Evolutionary conservation across 75 land plant species (phyloP).

Genomic region (Cupressus sempervirens): DNA sequence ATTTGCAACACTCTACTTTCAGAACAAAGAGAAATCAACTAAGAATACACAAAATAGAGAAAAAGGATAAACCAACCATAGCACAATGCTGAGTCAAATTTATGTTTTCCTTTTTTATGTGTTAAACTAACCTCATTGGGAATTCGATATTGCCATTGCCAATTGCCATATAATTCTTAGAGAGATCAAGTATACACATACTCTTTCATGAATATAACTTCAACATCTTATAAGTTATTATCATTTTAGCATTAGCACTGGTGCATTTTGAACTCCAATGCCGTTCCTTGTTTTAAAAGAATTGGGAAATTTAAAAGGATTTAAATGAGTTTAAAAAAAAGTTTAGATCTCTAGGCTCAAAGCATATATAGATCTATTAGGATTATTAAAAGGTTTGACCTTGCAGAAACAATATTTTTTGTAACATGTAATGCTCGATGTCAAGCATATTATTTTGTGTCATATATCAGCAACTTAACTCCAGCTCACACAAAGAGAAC

Average conservation of each 20-base stretch:
- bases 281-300: not conserved
- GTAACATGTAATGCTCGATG: too few species aligned
- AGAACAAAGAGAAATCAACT: not conserved
- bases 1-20: not conserved
- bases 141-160: not conserved
- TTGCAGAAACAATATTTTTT: too few species aligned
- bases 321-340: too few species aligned
- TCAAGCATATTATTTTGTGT: too few species aligned
- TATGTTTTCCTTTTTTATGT: not conserved
- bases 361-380: too few species aligned
- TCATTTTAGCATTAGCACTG: not conserved
- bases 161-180: not conserved
- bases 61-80: not conserved
- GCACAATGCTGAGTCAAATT: not conserved
- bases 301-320: not conserved
- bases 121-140: not conserved
- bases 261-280: not conserved
- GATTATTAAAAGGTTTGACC: too few species aligned
- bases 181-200: not conserved
- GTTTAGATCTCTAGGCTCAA: too few species aligned
- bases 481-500: too few species aligned
- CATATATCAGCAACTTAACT: too few species aligned
- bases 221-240: too few species aligned
- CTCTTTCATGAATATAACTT: too few species aligned
- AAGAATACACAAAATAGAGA: not conserved